Evolutionary conservation across 345 rosid species (phyloP).

Genomic region (Alliaria petiolata): DNA sequence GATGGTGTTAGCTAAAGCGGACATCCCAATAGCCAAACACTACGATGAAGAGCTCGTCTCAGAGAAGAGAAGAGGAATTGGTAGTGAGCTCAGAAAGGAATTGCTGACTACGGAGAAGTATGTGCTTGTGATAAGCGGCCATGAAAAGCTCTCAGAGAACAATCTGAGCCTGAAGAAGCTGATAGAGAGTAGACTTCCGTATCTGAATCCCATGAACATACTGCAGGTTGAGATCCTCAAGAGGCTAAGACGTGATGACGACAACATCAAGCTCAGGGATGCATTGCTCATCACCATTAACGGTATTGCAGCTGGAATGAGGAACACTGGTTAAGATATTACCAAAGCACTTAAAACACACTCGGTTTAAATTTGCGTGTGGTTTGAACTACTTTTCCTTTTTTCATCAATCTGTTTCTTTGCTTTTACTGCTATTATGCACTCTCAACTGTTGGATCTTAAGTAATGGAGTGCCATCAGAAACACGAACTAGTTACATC

Average conservation of each 20-base stretch:
- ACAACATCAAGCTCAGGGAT: slow-evolving; percentile 81
- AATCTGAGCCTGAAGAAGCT: slow-evolving; percentile 79
- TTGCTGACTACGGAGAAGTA: slow-evolving; percentile 61
- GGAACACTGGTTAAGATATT: slow-evolving; percentile 59
- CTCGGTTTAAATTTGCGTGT: neutral
- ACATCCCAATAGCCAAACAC: slow-evolving; percentile 76
- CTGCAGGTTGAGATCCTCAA: slow-evolving; percentile 84
- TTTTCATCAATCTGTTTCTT: neutral
- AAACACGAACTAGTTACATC: neutral
- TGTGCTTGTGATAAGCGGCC: slow-evolving; percentile 73
- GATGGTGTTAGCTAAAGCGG: slow-evolving; percentile 94
- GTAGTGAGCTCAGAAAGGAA: slow-evolving; percentile 61
- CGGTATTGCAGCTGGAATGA: slow-evolving; percentile 97
- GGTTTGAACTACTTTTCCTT: neutral
- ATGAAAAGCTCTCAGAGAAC: slow-evolving; percentile 64
- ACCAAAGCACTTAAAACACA: neutral
- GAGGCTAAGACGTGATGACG: slow-evolving; percentile 79
- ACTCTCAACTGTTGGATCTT: neutral
- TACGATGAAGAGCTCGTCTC: slow-evolving; percentile 93
- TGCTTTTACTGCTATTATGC: neutral
- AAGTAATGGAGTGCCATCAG: neutral
- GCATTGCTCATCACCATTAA: slow-evolving; percentile 87
- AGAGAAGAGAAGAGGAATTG: slow-evolving; percentile 60
- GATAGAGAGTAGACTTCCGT: slow-evolving; percentile 87
- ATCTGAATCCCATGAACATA: slow-evolving; percentile 87